Percentiles rank a stretch among this genome's conserved stretches.
phyloP scores from a whole-genome alignment of 2,329 filamentous ascomycete genomes.

The Neonectria ditissima region DNA sequence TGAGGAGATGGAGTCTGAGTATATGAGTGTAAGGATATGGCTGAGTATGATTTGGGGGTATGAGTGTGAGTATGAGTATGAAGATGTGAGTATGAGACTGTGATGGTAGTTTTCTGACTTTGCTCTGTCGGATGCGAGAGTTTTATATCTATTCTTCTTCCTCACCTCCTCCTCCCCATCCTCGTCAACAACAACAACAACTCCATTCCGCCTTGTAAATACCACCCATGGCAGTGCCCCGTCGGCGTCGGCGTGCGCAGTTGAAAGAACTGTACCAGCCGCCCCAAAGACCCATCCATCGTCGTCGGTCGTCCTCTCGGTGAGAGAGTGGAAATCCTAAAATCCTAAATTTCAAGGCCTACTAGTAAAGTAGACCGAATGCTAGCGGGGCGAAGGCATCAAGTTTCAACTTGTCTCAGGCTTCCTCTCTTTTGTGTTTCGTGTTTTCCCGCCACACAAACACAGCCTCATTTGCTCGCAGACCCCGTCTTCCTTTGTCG shows the following conservation, averaged over 20 bases:
- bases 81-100: not conserved
- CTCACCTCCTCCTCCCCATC: not conserved
- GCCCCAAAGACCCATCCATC: not conserved
- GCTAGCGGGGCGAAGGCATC: not conserved
- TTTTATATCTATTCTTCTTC: not conserved
- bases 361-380: not conserved
- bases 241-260: constrained; percentile 5
- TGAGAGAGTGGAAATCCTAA: not conserved
- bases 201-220: not conserved
- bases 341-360: not conserved
- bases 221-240: not conserved
- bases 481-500: not conserved
- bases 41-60: not conserved
- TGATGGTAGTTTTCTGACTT: not conserved
- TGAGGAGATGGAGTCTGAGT: not conserved
- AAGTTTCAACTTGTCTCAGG: not conserved
- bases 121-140: not conserved
- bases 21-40: not conserved
- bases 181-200: not conserved
- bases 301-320: not conserved
- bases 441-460: not conserved
- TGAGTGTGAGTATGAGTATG: too few relatives aligned
- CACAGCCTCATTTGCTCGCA: not conserved
- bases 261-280: not conserved
- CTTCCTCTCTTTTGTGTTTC: not conserved